Percentiles rank a stretch among this genome's conserved stretches.
Conservation (phyloP, 768 basidiomycete genomes). For the Nidula microcarpa region DNA sequence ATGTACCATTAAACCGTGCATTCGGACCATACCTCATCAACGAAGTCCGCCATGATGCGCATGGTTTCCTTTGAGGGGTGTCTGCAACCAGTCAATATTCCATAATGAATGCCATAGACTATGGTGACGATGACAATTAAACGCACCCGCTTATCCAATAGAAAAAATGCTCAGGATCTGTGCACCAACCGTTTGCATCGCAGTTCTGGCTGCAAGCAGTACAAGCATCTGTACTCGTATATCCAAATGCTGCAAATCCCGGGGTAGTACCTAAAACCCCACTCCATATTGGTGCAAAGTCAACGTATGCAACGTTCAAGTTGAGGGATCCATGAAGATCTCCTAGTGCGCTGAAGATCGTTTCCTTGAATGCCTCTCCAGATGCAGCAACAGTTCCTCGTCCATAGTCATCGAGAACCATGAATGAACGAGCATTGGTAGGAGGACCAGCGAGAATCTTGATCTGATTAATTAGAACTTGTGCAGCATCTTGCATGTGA, state of each 20-base stretch:
- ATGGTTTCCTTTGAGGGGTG: conserved; percentile 49
- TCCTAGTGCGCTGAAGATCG: conserved; percentile 38
- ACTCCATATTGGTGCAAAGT: conserved; percentile 48
- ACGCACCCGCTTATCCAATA: conserved; percentile 50
- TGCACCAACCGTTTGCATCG: conserved; percentile 27
- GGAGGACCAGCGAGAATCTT: conserved; percentile 41
- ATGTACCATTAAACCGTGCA: too few species aligned
- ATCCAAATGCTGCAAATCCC: conserved; percentile 47
- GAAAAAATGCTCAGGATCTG: conserved; percentile 45
- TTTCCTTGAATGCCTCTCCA: conserved; percentile 46
- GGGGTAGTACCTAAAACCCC: conserved; percentile 40
- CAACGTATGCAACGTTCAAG: conserved; percentile 40
- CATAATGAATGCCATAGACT: background rate
- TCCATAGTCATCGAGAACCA: conserved; percentile 50
- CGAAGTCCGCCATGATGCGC: conserved; percentile 50
- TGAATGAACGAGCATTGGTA: conserved; percentile 46
- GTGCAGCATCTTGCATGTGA: conserved; percentile 41
- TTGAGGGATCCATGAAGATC: conserved; percentile 23
- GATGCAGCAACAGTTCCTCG: conserved; percentile 32
- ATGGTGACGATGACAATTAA: background rate
- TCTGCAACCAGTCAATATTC: conserved; percentile 15
- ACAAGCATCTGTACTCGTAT: conserved; percentile 32
- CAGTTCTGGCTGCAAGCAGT: conserved; percentile 23
- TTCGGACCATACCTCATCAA: background rate
- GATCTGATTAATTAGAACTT: conserved; percentile 40